Evolutionary conservation across 768 basidiomycete genomes (phyloP).

Genomic region (Trichaptum fuscoviolaceum): DNA sequence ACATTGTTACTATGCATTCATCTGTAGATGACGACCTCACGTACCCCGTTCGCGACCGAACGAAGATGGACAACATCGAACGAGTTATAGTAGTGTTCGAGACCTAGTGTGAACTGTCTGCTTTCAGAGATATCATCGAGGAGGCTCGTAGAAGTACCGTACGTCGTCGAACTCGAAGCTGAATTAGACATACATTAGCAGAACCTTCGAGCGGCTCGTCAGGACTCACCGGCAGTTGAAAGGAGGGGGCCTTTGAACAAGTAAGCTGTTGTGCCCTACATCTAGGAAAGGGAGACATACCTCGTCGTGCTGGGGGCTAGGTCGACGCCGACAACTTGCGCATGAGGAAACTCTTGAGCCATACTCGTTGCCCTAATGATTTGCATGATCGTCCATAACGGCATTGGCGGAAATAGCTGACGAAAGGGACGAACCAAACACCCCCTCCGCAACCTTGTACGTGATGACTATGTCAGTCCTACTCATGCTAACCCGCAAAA

Average conservation of each 20-base stretch:
- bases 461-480: neutral
- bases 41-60: neutral
- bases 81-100: slow-evolving; percentile 1
- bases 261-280: neutral
- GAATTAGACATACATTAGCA: neutral
- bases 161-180: slow-evolving; percentile 5
- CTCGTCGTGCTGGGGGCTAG: slow-evolving; percentile 3
- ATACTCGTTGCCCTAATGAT: slow-evolving; percentile 1
- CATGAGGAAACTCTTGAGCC: slow-evolving; percentile 5
- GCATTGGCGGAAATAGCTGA: neutral
- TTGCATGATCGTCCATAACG: neutral
- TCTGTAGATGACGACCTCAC: neutral
- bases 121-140: neutral
- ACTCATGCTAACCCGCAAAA: neutral
- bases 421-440: neutral
- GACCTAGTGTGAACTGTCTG: slow-evolving; percentile 1
- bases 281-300: neutral
- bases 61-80: slow-evolving; percentile 3
- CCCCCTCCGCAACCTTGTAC: neutral
- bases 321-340: slow-evolving; percentile 3
- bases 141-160: neutral
- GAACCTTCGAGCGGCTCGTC: neutral
- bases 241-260: neutral
- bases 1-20: neutral
- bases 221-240: neutral